Evolutionary conservation across 305 asterid species (phyloP), one percentile per base, ranked within the genome.

Genomic region (Fraxinus sp.): DNA sequence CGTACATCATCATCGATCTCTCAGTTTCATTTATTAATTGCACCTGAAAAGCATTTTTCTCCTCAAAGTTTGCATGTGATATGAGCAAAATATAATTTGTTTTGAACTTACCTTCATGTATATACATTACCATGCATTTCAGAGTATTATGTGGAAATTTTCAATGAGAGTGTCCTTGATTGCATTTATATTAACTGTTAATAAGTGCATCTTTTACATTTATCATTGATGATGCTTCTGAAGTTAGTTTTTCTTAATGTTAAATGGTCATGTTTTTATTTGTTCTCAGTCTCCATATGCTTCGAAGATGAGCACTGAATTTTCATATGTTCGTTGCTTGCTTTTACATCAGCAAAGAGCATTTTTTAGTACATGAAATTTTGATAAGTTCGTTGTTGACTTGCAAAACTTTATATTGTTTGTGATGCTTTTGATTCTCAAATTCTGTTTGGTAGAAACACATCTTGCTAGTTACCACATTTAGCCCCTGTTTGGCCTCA

Each of bases 1-100:
- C 66, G 81, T 87, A 76, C 83, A 82, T 83, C 68, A 79, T 85
- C 78, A 41, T 71, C 86, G 20, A 52, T 36, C 70, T 85, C 8
- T 49, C 52, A 24, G 16, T 79, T 77, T 73, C 22, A 9, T 49
- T 81, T 64, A 33, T 74, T 74, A 14, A 33, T 64, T 79, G 74
- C 52, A 79, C 83, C 46, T 59, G 55, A 49, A 24, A 16, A 32
- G 36, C 3, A 20, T 22, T 78, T 64, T 39, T 2, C 66, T 49
- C 26, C 59, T 36, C 55, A 35, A 46, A 79, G 37, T 55, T 18
- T 57, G 35, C 26, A 4, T 78, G 24, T 77, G 57, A 28, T 32
- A 52, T 55, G 11, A 9, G 59, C 8, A 68, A 68, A 68, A 2
- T 68, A 68, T 68, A 68, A 28, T 68, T 68, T 26, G 33, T 20